Evolutionary conservation across 371 early-diverging fungal species (phyloP).

Genomic region (Mucor saturninus): DNA sequence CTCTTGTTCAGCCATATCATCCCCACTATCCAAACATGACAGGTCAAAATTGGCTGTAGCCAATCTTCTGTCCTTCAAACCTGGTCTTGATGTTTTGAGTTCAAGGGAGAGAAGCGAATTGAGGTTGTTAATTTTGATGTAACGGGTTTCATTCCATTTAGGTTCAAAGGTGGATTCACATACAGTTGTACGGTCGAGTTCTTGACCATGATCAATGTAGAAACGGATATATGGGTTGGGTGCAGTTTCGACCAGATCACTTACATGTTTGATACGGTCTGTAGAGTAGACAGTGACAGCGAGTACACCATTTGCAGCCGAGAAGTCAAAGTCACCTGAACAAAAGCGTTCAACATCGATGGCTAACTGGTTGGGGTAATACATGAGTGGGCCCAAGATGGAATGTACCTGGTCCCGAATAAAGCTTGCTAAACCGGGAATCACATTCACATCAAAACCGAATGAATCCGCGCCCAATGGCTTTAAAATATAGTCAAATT

Average conservation of each 20-base stretch:
- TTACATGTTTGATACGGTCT: slow-evolving; percentile 71
- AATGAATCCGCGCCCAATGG: slow-evolving; percentile 91
- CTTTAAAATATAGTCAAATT: slow-evolving; percentile 92
- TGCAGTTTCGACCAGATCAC: slow-evolving; percentile 53
- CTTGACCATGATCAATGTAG: slow-evolving; percentile 76
- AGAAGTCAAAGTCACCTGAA: slow-evolving; percentile 64
- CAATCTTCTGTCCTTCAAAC: slow-evolving; percentile 44
- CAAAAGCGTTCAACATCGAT: slow-evolving; percentile 85
- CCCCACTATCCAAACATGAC: slow-evolving; percentile 51
- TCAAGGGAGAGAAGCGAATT: slow-evolving; percentile 56
- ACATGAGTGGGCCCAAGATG: slow-evolving; percentile 81
- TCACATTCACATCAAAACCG: slow-evolving; percentile 83
- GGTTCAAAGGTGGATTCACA: slow-evolving; percentile 64
- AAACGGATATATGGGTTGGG: slow-evolving; percentile 86
- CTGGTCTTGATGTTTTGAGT: slow-evolving; percentile 36
- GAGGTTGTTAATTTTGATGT: slow-evolving; percentile 62
- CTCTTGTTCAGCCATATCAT: slow-evolving; percentile 45
- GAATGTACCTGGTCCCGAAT: slow-evolving; percentile 81
- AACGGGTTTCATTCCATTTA: slow-evolving; percentile 64
- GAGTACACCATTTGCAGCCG: slow-evolving; percentile 84
- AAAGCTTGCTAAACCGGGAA: slow-evolving; percentile 83
- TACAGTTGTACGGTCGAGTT: slow-evolving; percentile 67
- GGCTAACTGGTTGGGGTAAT: slow-evolving; percentile 81
- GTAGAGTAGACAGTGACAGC: slow-evolving; percentile 80
- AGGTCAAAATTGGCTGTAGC: slow-evolving; percentile 59